phyloP scores from a whole-genome alignment of 306 rosid species.

The Gynostemma pentaphyllum region DNA sequence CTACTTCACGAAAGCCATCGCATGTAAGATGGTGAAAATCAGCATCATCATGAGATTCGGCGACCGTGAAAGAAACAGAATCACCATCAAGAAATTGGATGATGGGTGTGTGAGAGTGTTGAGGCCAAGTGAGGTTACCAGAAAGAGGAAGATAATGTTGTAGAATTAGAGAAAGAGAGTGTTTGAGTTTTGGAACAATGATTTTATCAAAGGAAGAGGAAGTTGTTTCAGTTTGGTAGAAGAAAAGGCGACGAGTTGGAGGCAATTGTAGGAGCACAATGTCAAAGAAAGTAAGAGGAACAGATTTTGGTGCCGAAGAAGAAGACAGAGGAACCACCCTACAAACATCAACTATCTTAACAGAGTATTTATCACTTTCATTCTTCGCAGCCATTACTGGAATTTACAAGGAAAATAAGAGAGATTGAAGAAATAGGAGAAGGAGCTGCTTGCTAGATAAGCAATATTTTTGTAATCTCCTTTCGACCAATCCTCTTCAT shows the following conservation, averaged over 20 bases:
- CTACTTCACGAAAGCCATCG: not conserved
- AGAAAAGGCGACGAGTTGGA: conserved; percentile 18
- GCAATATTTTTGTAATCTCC: too few relatives aligned
- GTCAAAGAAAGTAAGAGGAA: conserved; percentile 27
- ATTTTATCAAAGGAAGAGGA: not conserved
- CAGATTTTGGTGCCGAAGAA: conserved; percentile 3
- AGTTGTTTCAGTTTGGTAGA: conserved; percentile 18
- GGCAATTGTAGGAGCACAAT: not conserved
- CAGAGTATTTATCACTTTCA: too few relatives aligned
- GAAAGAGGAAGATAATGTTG: conserved; percentile 19
- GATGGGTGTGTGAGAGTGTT: conserved; percentile 18
- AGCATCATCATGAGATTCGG: conserved; percentile 12
- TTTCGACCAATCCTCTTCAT: too few relatives aligned
- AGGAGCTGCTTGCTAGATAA: too few relatives aligned
- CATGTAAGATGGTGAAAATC: conserved; percentile 11
- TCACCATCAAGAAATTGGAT: not conserved
- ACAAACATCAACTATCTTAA: not conserved
- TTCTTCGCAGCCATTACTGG: too few relatives aligned
- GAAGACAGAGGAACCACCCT: conserved; percentile 13
- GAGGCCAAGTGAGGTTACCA: conserved; percentile 3
- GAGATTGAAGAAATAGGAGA: too few relatives aligned
- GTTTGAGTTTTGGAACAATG: conserved; percentile 18
- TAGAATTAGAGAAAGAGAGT: conserved; percentile 25
- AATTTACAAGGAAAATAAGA: too few relatives aligned
- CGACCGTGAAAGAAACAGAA: conserved; percentile 11